phyloP scores from a whole-genome alignment of 306 rosid genomes.

The Cucurbita maxima region DNA sequence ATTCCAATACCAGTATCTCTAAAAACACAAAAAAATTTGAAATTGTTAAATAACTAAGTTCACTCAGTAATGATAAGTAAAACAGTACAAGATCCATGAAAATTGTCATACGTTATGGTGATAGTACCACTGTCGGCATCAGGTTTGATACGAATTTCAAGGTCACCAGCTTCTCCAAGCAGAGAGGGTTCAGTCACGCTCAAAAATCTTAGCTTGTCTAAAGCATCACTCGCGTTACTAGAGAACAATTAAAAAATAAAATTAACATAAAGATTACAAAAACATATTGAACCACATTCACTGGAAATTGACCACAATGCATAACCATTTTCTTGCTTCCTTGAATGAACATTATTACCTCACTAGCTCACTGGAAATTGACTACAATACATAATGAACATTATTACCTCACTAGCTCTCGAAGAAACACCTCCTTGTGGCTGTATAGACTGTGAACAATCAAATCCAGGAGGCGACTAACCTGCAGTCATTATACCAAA shows the following conservation, averaged over 20 bases:
- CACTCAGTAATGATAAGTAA: neutral
- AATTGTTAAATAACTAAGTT: neutral
- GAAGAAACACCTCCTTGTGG: constrained; percentile 83
- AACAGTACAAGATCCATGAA: neutral
- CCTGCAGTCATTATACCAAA: constrained; percentile 29
- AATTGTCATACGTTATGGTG: constrained; percentile 52
- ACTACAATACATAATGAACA: neutral
- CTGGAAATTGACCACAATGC: neutral
- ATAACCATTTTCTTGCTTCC: neutral
- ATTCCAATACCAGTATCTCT: constrained; percentile 98
- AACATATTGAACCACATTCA: neutral
- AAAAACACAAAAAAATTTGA: neutral
- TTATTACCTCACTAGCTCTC: constrained; percentile 79
- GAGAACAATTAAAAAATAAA: neutral
- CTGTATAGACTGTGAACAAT: constrained; percentile 90
- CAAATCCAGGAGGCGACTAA: constrained; percentile 74
- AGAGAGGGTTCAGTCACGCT: constrained; percentile 92
- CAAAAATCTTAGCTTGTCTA: constrained; percentile 91
- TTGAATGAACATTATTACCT: constrained; percentile 27
- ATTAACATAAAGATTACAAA: neutral
- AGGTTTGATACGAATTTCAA: constrained; percentile 76
- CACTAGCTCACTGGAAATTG: constrained; percentile 39
- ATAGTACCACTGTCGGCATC: constrained; percentile 81
- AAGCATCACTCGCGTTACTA: constrained; percentile 92
- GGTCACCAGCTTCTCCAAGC: constrained; percentile 81